phyloP scores from a whole-genome alignment of 495 filamentous ascomycete species.

The Talaromyces nanjingensis region DNA sequence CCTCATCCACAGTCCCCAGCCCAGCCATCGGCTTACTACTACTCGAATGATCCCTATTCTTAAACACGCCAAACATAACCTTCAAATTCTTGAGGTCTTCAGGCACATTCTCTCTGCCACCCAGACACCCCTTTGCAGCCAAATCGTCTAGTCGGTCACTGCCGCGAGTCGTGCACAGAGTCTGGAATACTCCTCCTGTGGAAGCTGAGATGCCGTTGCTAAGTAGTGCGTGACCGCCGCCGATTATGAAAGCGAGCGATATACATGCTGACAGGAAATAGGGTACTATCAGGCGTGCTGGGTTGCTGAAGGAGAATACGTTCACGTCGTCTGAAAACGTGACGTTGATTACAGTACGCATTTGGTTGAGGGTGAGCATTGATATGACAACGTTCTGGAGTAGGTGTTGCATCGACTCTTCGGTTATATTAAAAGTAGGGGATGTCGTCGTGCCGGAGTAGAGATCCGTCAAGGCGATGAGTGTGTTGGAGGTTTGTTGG shows the following conservation, averaged over 20 bases:
- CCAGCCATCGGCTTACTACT: slow-evolving; percentile 10
- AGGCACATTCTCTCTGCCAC: slow-evolving; percentile 19
- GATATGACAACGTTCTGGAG: slow-evolving; percentile 17
- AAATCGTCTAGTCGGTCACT: slow-evolving; percentile 16
- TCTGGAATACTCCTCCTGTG: slow-evolving; percentile 19
- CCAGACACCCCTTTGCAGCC: slow-evolving; percentile 19
- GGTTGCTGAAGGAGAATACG: slow-evolving; percentile 17
- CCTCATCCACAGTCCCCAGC: slow-evolving; percentile 2
- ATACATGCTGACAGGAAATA: slow-evolving; percentile 15
- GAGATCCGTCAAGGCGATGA: slow-evolving; percentile 10
- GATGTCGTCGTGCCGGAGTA: slow-evolving; percentile 7
- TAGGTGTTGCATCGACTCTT: slow-evolving; percentile 13
- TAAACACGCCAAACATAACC: slow-evolving; percentile 21
- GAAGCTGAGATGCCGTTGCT: slow-evolving; percentile 19
- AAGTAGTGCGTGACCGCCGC: slow-evolving; percentile 13
- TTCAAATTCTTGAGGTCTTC: slow-evolving; percentile 17
- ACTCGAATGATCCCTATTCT: slow-evolving; percentile 1
- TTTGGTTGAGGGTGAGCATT: slow-evolving; percentile 11
- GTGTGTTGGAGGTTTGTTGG: slow-evolving; percentile 7
- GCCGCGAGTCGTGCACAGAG: slow-evolving; percentile 16
- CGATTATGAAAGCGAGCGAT: slow-evolving; percentile 13
- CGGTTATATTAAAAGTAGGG: slow-evolving; percentile 13
- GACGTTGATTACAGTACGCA: slow-evolving; percentile 8
- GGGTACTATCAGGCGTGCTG: slow-evolving; percentile 14
- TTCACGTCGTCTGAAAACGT: slow-evolving; percentile 12